phyloP scores from a whole-genome alignment of 441 rosid species.

The Caryocar brasiliense region DNA sequence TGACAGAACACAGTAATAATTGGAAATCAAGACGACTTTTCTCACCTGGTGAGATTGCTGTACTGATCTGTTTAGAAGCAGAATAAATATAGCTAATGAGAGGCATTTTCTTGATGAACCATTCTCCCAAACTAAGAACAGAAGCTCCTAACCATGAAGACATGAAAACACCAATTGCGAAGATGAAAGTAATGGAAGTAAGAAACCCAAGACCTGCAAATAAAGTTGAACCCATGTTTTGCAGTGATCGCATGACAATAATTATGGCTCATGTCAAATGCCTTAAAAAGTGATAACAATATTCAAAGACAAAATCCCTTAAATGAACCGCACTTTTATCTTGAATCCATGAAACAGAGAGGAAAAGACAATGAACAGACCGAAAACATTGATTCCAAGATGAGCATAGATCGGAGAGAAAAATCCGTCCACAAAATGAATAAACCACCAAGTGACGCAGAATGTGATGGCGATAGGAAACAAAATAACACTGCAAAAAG shows the following conservation, averaged over 20 bases:
- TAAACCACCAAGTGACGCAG: slow-evolving; percentile 61
- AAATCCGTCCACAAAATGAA: slow-evolving; percentile 54
- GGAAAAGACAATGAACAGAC: slow-evolving; percentile 22
- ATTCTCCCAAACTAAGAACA: slow-evolving; percentile 54
- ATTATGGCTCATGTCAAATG: too few relatives aligned
- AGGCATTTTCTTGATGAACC: slow-evolving; percentile 74
- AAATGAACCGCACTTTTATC: too few relatives aligned
- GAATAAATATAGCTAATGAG: slow-evolving; percentile 53
- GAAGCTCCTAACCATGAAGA: slow-evolving; percentile 71
- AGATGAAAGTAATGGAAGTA: slow-evolving; percentile 58
- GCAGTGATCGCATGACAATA: too few relatives aligned
- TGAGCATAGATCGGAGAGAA: slow-evolving; percentile 61
- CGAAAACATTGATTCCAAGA: slow-evolving; percentile 55
- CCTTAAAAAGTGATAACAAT: too few relatives aligned
- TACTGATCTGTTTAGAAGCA: slow-evolving; percentile 65
- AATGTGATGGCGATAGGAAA: slow-evolving; percentile 60
- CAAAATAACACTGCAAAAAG: slow-evolving; percentile 40
- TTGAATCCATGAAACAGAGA: background rate
- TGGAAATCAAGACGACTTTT: background rate
- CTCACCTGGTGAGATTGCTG: slow-evolving; percentile 62
- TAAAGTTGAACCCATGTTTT: background rate
- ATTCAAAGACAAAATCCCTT: too few relatives aligned
- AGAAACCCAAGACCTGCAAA: slow-evolving; percentile 53
- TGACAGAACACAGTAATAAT: background rate
- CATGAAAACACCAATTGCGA: slow-evolving; percentile 54